These are phyloP conservation scores for Benincasa hispida DNA, from an alignment of 306 rosid genomes.

Conservation along the genomic window DNA sequence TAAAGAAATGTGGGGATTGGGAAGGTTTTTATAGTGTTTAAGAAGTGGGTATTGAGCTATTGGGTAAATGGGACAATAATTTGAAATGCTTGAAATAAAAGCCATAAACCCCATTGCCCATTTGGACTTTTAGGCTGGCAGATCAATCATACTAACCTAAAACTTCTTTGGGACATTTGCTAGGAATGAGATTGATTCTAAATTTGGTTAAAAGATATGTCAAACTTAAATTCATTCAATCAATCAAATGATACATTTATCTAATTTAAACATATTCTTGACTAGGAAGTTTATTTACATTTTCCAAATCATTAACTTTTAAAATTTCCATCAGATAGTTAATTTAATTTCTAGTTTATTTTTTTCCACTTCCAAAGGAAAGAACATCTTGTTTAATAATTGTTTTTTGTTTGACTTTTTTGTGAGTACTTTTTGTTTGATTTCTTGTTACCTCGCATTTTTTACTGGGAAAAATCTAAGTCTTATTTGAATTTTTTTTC, in stretches of 20 bases:
- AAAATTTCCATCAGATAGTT: no score
- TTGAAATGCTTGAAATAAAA: not conserved
- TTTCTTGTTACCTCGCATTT: not conserved
- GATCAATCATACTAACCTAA: not conserved
- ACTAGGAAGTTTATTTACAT: not conserved
- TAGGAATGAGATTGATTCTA: not conserved
- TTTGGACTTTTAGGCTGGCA: not conserved
- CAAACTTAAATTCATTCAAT: not conserved
- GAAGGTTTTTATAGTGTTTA: constrained; percentile 24
- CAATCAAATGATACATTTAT: not conserved
- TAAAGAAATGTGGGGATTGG: not conserved
- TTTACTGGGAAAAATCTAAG: not conserved
- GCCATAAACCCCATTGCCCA: not conserved
- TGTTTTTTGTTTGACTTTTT: not conserved
- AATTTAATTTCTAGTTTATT: not conserved
- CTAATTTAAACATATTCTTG: not conserved
- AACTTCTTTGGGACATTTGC: not conserved
- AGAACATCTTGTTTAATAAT: not conserved
- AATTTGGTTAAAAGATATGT: not conserved
- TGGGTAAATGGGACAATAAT: not conserved
- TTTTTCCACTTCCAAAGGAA: not conserved
- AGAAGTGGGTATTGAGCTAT: not conserved
- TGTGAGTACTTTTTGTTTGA: not conserved
- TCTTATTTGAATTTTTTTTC: not conserved
- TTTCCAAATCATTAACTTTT: not conserved